Conservation (phyloP, 805 yeast genomes). For the Diddensiella transvaalensis region DNA sequence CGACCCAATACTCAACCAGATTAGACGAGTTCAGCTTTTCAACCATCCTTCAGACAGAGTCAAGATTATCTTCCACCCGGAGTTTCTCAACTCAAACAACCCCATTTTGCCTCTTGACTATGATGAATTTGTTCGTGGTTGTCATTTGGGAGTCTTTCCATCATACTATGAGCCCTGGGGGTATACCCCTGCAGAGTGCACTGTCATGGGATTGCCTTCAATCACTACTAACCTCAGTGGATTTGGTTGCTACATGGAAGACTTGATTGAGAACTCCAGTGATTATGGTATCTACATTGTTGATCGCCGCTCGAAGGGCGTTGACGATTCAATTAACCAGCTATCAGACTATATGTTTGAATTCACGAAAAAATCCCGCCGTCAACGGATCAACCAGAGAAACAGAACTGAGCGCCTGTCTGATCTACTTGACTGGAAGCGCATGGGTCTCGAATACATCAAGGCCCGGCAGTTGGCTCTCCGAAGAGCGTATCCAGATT, state of each 20-base stretch:
- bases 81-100: conserved; percentile 88
- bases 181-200: conserved; percentile 98
- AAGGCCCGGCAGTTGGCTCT: conserved; percentile 91
- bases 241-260: conserved; percentile 98
- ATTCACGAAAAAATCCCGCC: conserved; percentile 81
- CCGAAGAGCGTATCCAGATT: conserved; percentile 89
- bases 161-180: conserved; percentile 99
- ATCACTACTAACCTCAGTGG: conserved; percentile 95
- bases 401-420: conserved; percentile 93
- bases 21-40: conserved; percentile 86
- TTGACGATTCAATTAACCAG: conserved; percentile 91
- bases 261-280: conserved; percentile 84
- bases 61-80: conserved; percentile 96
- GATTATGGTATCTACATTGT: conserved; percentile 98
- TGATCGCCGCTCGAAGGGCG: conserved; percentile 86
- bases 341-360: conserved; percentile 85
- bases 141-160: conserved; percentile 97
- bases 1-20: conserved; percentile 89
- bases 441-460: conserved; percentile 95
- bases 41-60: conserved; percentile 88
- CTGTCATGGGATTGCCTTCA: conserved; percentile 99
- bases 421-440: conserved; percentile 92
- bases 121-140: conserved; percentile 96
- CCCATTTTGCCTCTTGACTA: conserved; percentile 91
- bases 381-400: conserved; percentile 97